Conservation (phyloP, 176 grass and related monocot genomes). For the Elaeis guineensis region DNA sequence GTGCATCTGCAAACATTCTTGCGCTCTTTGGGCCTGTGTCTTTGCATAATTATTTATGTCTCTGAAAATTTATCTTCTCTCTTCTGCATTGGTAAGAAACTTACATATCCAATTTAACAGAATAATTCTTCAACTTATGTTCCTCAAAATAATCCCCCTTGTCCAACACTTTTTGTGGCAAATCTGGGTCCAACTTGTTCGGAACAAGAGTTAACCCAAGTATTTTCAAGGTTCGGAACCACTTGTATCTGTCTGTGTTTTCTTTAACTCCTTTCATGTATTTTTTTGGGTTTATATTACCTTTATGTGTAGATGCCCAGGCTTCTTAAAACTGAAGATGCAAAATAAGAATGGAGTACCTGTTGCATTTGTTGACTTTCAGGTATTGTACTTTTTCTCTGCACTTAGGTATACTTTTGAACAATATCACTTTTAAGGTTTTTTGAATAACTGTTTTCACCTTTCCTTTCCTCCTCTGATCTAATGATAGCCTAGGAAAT, state of each 20-base stretch:
- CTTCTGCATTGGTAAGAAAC: too few relatives aligned
- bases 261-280: neutral
- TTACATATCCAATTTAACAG: neutral
- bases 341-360: constrained; percentile 76
- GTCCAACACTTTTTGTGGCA: constrained; percentile 84
- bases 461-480: too few relatives aligned
- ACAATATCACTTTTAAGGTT: too few relatives aligned
- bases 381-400: constrained; percentile 51
- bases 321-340: constrained; percentile 84
- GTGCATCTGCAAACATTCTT: too few relatives aligned
- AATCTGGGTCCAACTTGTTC: constrained; percentile 73
- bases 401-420: too few relatives aligned
- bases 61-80: too few relatives aligned
- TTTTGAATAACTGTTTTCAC: too few relatives aligned
- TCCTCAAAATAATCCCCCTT: constrained; percentile 67
- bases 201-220: constrained; percentile 65
- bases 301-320: constrained; percentile 45
- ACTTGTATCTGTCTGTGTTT: neutral
- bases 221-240: constrained; percentile 62
- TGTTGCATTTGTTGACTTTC: constrained; percentile 96
- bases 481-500: too few relatives aligned
- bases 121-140: constrained; percentile 26
- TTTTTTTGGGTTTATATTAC: constrained; percentile 11
- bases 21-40: too few relatives aligned
- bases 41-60: too few relatives aligned